Evolutionary conservation across 2,329 filamentous ascomycete species (phyloP).

Genomic region (Diplodia seriata): DNA sequence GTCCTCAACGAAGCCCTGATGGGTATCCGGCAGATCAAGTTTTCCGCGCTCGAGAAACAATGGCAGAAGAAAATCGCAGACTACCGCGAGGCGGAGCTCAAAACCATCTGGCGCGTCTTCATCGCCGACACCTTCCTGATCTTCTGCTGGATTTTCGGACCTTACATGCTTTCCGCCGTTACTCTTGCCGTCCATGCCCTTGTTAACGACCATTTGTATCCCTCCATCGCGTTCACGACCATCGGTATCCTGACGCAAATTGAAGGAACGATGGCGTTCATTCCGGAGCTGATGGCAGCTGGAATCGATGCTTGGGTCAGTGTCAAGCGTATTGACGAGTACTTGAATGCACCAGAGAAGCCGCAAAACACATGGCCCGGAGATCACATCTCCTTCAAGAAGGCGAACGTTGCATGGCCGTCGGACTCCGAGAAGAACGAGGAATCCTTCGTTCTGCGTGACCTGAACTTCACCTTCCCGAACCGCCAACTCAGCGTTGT

Average conservation of each 20-base stretch:
- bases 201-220: conserved; percentile 67
- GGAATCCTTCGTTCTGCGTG: conserved; percentile 69
- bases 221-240: conserved; percentile 80
- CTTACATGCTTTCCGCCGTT: conserved; percentile 74
- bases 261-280: conserved; percentile 71
- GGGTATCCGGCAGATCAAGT: conserved; percentile 85
- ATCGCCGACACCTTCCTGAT: conserved; percentile 62
- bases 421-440: conserved; percentile 59
- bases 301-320: conserved; percentile 77
- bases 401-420: conserved; percentile 77
- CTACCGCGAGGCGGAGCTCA: conserved; percentile 71
- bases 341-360: conserved; percentile 72
- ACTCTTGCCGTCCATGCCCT: conserved; percentile 73
- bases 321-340: conserved; percentile 72
- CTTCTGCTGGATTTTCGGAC: conserved; percentile 66
- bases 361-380: conserved; percentile 61
- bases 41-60: conserved; percentile 75
- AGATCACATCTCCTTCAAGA: conserved; percentile 68
- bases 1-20: conserved; percentile 78
- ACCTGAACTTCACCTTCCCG: conserved; percentile 72
- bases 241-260: conserved; percentile 77
- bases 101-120: conserved; percentile 71
- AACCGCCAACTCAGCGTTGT: conserved; percentile 73
- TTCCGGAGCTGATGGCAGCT: conserved; percentile 76
- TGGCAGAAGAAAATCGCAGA: conserved; percentile 75